phyloP scores from a whole-genome alignment of 108 stramenopile species.

The Nitzschia sp. region DNA sequence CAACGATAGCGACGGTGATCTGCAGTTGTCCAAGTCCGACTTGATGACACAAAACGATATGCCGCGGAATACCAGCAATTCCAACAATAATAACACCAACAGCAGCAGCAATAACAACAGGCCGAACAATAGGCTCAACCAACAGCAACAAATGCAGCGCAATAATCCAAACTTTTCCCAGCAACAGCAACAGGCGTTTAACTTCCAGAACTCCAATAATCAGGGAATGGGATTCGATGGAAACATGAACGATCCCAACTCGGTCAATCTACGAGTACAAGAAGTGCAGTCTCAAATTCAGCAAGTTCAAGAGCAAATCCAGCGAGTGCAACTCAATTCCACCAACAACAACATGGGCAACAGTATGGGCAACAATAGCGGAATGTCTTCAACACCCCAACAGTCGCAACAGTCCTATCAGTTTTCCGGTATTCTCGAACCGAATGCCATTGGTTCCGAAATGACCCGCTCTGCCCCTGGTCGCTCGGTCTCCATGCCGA shows the following conservation, averaged over 20 bases:
- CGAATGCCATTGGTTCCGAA: background rate
- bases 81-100: background rate
- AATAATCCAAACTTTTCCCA: background rate
- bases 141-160: background rate
- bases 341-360: background rate
- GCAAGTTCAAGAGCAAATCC: slow-evolving; percentile 28
- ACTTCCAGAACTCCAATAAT: background rate
- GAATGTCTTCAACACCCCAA: background rate
- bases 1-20: slow-evolving; percentile 19
- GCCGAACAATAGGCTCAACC: background rate
- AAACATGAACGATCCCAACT: background rate
- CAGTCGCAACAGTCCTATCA: slow-evolving; percentile 8
- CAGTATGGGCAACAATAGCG: background rate
- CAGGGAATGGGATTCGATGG: background rate
- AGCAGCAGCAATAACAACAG: background rate
- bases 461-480: slow-evolving; percentile 10
- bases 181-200: slow-evolving; percentile 13
- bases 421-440: slow-evolving; percentile 5
- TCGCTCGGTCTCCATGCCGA: slow-evolving; percentile 25
- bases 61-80: background rate
- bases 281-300: slow-evolving; percentile 21
- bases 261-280: slow-evolving; percentile 10
- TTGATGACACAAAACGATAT: background rate
- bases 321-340: slow-evolving; percentile 19
- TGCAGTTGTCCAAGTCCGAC: background rate